Percentiles rank a stretch among this genome's conserved stretches.
Conservation (phyloP, 805 yeast species). For the Pichia kluyveri region DNA sequence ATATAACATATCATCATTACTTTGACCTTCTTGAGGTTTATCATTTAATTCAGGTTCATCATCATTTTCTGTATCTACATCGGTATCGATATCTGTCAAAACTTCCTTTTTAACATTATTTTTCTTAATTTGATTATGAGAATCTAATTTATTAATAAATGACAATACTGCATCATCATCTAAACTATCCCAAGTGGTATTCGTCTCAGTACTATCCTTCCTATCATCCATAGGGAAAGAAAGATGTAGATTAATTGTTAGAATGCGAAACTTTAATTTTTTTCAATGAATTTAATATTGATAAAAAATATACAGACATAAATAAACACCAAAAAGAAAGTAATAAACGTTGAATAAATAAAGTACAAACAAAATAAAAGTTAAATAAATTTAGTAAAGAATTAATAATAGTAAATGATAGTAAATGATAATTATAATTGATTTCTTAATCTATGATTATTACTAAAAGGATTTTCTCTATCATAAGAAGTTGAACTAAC, state of each 20-base stretch:
- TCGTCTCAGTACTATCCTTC: neutral
- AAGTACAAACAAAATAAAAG: neutral
- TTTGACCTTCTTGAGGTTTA: neutral
- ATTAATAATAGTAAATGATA: neutral
- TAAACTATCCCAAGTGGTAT: slow-evolving; percentile 4
- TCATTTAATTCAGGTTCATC: neutral
- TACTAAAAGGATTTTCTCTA: slow-evolving; percentile 2
- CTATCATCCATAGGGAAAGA: neutral
- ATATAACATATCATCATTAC: neutral
- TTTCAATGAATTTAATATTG: too few species aligned
- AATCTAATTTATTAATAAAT: neutral
- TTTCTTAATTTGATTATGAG: neutral
- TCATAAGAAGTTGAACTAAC: neutral
- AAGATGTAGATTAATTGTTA: neutral
- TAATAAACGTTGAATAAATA: neutral
- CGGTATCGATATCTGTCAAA: neutral
- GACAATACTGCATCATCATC: neutral
- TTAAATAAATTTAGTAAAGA: neutral
- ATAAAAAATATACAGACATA: too few species aligned
- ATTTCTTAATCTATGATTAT: neutral
- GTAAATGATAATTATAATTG: neutral
- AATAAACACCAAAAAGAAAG: too few species aligned
- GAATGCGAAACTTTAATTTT: neutral
- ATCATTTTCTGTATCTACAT: slow-evolving; percentile 7
- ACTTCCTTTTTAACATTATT: neutral